Conservation (phyloP, 2,329 filamentous ascomycete genomes). For the Calonectria ilicicola region DNA sequence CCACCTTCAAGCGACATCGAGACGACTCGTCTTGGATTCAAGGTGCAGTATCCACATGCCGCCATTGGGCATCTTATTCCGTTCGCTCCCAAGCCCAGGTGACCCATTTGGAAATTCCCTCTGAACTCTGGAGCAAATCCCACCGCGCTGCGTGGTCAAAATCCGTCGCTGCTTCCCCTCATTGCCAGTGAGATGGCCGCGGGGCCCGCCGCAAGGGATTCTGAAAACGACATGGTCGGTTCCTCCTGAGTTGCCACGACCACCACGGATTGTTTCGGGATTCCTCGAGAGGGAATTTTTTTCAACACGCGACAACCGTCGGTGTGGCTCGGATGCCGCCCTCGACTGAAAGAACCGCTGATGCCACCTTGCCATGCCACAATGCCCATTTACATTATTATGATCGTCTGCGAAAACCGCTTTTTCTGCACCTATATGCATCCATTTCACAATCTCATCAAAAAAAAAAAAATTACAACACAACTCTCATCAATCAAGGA, state of each 20-base stretch:
- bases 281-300: slow-evolving; percentile 26
- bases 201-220: slow-evolving; percentile 9
- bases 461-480: not conserved
- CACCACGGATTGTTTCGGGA: slow-evolving; percentile 23
- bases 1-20: slow-evolving; percentile 40
- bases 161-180: slow-evolving; percentile 1
- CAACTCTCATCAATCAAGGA: not conserved
- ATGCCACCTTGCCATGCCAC: slow-evolving; percentile 32
- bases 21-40: slow-evolving; percentile 37
- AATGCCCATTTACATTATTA: slow-evolving; percentile 4
- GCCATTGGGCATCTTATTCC: slow-evolving; percentile 39
- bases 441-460: not conserved
- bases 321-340: slow-evolving; percentile 15
- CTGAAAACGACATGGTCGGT: slow-evolving; percentile 21
- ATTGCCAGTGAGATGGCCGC: not conserved
- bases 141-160: not conserved
- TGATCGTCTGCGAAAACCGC: not conserved
- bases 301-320: slow-evolving; percentile 22
- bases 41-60: slow-evolving; percentile 40
- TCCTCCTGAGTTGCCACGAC: slow-evolving; percentile 21
- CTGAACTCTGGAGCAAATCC: slow-evolving; percentile 28
- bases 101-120: slow-evolving; percentile 22
- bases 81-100: slow-evolving; percentile 10
- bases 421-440: not conserved
- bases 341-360: slow-evolving; percentile 24